Conservation (phyloP, 1,284 basidiomycete species). For the Wallemia ichthyophaga region DNA sequence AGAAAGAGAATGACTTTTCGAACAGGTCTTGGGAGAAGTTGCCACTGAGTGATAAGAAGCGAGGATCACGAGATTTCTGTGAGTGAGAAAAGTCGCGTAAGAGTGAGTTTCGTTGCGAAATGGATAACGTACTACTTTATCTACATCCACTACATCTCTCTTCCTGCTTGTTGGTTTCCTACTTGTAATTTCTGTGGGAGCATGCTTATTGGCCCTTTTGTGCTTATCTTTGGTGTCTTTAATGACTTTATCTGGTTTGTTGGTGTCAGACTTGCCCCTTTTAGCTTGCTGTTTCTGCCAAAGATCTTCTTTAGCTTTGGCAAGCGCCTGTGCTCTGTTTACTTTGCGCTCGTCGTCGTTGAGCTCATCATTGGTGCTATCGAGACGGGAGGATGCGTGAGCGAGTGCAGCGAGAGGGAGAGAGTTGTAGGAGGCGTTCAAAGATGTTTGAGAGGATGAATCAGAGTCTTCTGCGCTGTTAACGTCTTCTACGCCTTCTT, state of each 20-base stretch:
- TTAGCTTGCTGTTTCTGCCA: conserved; percentile 6
- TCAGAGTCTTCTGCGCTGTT: too few relatives aligned
- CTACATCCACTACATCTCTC: conserved; percentile 40
- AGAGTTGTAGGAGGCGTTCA: not conserved
- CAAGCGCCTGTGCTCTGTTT: conserved; percentile 2
- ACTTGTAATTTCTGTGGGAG: conserved; percentile 60
- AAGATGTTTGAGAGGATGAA: too few relatives aligned
- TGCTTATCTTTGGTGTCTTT: conserved; percentile 13
- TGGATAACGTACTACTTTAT: conserved; percentile 25
- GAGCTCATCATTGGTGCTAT: not conserved
- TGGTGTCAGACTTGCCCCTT: conserved; percentile 7
- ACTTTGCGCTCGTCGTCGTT: not conserved
- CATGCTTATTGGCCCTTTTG: conserved; percentile 56
- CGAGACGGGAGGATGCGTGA: not conserved
- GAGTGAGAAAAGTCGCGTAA: not conserved
- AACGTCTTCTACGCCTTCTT: too few relatives aligned
- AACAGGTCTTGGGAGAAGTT: conserved; percentile 37
- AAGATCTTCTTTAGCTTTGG: conserved; percentile 5
- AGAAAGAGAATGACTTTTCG: conserved; percentile 34
- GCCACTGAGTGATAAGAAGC: conserved; percentile 53
- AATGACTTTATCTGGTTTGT: too few relatives aligned
- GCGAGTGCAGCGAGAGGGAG: not conserved
- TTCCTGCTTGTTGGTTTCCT: conserved; percentile 57
- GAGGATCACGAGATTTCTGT: conserved; percentile 56
- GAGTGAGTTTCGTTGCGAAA: not conserved